phyloP scores from a whole-genome alignment of 2,329 filamentous ascomycete species.

The Sporothrix curviconia region DNA sequence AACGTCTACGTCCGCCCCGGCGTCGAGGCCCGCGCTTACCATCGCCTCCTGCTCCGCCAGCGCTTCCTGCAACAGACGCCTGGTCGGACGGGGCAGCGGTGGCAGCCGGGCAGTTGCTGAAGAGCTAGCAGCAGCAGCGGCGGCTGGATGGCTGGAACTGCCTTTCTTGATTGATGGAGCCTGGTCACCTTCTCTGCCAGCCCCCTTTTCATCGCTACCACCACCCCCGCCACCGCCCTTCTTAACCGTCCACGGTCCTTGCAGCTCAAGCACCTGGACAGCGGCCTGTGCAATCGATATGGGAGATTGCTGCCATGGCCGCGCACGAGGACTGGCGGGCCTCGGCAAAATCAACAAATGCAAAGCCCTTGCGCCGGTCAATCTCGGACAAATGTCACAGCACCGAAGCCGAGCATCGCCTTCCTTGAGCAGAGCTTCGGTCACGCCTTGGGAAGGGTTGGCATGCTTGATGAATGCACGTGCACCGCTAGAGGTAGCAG shows the following conservation, averaged over 20 bases:
- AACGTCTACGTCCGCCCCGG: slow-evolving; percentile 17
- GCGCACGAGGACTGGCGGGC: slow-evolving; percentile 65
- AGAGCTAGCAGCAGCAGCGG: neutral
- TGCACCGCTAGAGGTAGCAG: slow-evolving; percentile 41
- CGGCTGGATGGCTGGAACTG: neutral
- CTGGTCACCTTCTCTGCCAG: neutral
- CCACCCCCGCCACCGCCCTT: neutral
- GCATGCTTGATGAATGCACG: slow-evolving; percentile 76
- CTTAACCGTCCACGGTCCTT: slow-evolving; percentile 49
- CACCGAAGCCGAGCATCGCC: slow-evolving; percentile 66
- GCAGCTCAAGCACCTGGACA: slow-evolving; percentile 78
- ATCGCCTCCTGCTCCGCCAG: neutral
- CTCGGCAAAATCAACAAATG: slow-evolving; percentile 82
- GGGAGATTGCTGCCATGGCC: slow-evolving; percentile 74
- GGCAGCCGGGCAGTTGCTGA: neutral
- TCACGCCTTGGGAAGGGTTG: slow-evolving; percentile 87
- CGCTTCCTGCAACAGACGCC: slow-evolving; percentile 7
- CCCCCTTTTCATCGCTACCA: neutral
- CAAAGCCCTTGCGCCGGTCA: slow-evolving; percentile 90
- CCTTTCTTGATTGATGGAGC: neutral
- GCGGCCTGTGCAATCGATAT: slow-evolving; percentile 76
- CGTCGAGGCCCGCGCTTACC: slow-evolving; percentile 19
- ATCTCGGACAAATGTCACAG: slow-evolving; percentile 78
- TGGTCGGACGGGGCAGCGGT: neutral
- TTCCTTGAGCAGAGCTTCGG: slow-evolving; percentile 70